Evolutionary conservation across 805 yeast species (phyloP), one percentile per base, ranked within the genome.

Genomic region (Millerozyma acaciae): DNA sequence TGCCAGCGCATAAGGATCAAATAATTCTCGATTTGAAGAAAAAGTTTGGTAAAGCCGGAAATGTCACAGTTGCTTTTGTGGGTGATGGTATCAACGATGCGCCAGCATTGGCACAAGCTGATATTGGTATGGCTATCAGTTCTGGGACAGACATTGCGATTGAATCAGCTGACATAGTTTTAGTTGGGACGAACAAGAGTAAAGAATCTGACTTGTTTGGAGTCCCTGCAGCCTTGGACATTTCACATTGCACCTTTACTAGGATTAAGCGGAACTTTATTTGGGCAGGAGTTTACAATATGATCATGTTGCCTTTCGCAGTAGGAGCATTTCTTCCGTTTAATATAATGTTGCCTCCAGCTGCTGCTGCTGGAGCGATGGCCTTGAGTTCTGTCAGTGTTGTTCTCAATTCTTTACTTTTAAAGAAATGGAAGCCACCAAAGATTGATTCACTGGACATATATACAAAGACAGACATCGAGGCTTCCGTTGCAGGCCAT

Each of bases 81-180:
- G 99, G 99, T 23, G 99, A 93, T 60, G 99, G 99, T 39, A 85
- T 93, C 44, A 93, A 93, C 57, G 99, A 93, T 55, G 95, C 97
- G 0, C 97, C 98, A 0, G 97, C 97, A 0, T 70, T 93, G 35
- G 95, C 86, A 1, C 73, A 82, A 35, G 84, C 96, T 1, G 86
- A 88, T 44, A 61, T 93, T 13, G 98, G 98, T 16, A 78, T 94
- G 48, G 93, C 97, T 8, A 77, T 94, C 37, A 81, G 94, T 7
- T 76, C 94, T 0, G 96, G 97, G 4, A 85, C 97, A 0, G 97
- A 93, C 50, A 85, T 93, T 45, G 97, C 98, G 1, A 83, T 93
- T 45, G 96, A 89, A 45, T 85, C 96, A n/a, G 96, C 98, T 0
- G 96, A 88, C 56, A 75, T 93, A 23, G 96, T 93, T 13, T 64